phyloP scores from a whole-genome alignment of 768 basidiomycete genomes.

The Pholiota microspora region DNA sequence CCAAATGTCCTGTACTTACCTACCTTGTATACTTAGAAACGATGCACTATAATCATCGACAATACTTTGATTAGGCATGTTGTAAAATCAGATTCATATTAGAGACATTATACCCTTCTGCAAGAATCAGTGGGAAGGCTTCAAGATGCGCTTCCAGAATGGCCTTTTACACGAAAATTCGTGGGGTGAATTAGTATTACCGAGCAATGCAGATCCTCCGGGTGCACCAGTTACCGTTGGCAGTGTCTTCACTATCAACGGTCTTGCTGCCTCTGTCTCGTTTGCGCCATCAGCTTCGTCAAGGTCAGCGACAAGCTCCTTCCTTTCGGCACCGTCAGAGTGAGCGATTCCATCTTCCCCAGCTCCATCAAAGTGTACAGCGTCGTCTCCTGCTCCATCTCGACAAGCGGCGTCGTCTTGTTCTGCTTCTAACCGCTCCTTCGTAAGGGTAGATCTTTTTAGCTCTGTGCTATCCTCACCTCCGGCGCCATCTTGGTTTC shows the following conservation, averaged over 20 bases:
- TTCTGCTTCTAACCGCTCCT: conserved; percentile 91
- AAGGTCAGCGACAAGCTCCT: conserved; percentile 75
- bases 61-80: too few species aligned
- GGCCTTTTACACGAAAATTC: background rate
- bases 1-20: background rate
- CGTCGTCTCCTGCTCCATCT: conserved; percentile 37
- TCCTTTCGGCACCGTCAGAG: background rate
- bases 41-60: too few species aligned
- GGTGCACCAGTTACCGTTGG: too few species aligned
- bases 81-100: too few species aligned
- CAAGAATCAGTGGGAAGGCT: background rate
- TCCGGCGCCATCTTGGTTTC: conserved; percentile 36
- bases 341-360: background rate
- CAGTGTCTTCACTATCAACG: too few species aligned
- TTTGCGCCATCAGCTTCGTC: conserved; percentile 94
- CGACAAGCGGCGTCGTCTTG: conserved; percentile 72
- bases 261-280: conserved; percentile 77
- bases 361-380: background rate
- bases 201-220: too few species aligned
- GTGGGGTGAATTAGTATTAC: background rate
- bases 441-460: conserved; percentile 94
- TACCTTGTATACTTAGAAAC: background rate
- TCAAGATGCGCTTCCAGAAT: background rate
- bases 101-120: too few species aligned
- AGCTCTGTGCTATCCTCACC: conserved; percentile 88